Percentiles rank a stretch among this genome's conserved stretches.
Conservation (phyloP, 331 rosid species). For the Telfairia occidentalis region DNA sequence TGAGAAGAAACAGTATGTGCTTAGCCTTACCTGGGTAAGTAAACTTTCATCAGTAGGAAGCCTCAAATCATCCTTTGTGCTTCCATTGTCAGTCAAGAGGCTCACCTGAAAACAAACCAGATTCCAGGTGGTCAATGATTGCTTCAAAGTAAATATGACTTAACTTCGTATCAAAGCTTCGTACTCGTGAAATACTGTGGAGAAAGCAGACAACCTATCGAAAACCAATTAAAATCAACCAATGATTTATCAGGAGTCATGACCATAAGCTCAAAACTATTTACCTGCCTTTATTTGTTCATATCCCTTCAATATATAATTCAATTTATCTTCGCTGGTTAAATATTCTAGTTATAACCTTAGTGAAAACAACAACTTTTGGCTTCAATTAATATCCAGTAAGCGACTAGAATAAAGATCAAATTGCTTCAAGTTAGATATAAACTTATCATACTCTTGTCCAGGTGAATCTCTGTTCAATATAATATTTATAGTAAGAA, state of each 20-base stretch:
- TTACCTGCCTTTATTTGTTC: not conserved
- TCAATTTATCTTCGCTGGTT: not conserved
- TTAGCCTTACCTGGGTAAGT: conserved; percentile 18
- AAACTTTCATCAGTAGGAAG: conserved; percentile 21
- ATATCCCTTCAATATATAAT: not conserved
- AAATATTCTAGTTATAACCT: not conserved
- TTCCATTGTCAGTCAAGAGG: conserved; percentile 21
- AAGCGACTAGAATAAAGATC: not conserved
- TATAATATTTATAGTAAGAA: not conserved
- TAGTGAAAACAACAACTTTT: not conserved
- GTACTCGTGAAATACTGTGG: not conserved
- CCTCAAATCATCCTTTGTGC: conserved; percentile 25
- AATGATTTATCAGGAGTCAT: not conserved
- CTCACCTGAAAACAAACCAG: conserved; percentile 11
- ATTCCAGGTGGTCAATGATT: not conserved
- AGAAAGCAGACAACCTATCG: not conserved
- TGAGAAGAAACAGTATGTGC: not conserved
- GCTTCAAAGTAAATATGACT: not conserved
- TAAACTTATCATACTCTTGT: not conserved
- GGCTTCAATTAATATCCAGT: too few species aligned
- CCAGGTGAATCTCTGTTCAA: not conserved
- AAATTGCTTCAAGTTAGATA: not conserved
- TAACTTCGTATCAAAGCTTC: not conserved
- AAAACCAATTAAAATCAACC: not conserved
- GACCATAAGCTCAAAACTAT: too few species aligned